Evolutionary conservation across 768 basidiomycete species (phyloP).

Genomic region (Auricularia sp.): DNA sequence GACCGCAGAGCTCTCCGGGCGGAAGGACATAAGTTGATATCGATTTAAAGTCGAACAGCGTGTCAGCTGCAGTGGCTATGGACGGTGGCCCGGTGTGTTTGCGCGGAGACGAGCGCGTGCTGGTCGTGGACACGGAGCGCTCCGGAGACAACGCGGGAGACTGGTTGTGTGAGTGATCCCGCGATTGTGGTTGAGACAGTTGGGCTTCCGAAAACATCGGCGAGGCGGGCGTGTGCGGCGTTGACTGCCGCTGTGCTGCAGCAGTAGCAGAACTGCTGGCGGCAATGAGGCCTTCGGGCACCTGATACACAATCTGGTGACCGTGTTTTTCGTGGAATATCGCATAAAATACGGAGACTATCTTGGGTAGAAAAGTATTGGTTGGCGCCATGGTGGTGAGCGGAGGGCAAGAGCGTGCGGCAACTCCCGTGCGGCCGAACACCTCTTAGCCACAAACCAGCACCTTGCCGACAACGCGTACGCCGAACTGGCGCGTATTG

Average conservation of each 20-base stretch:
- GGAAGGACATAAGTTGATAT: conserved; percentile 95
- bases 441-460: not conserved
- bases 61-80: conserved; percentile 16
- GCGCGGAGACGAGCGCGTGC: conserved; percentile 2
- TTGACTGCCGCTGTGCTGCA: conserved; percentile 28
- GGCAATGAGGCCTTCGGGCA: conserved; percentile 84
- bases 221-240: conserved; percentile 6
- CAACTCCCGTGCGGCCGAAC: too few species aligned
- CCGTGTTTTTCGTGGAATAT: conserved; percentile 81
- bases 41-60: conserved; percentile 80
- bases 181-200: not conserved
- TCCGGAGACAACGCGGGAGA: not conserved
- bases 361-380: conserved; percentile 64
- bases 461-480: not conserved
- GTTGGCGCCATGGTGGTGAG: not conserved
- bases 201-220: not conserved
- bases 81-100: not conserved
- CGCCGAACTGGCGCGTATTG: not conserved
- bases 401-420: too few species aligned
- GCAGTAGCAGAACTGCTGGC: conserved; percentile 24
- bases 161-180: not conserved
- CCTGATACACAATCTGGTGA: conserved; percentile 85
- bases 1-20: conserved; percentile 70
- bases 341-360: conserved; percentile 88
- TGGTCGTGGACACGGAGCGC: not conserved